Evolutionary conservation across 345 rosid species (phyloP).

Genomic region (Rhodamnia argentea): DNA sequence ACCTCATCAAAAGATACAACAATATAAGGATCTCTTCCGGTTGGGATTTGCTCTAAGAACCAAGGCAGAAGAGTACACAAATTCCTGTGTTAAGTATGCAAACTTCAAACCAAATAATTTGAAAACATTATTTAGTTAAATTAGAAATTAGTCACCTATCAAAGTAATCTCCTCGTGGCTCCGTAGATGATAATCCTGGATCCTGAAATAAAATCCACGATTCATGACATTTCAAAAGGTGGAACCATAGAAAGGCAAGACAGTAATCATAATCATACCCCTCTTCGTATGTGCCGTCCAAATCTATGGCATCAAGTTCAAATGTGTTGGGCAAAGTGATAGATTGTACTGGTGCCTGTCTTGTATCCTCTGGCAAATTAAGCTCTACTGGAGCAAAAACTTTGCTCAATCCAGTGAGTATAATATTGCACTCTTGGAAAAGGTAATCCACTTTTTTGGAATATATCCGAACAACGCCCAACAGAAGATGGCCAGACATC

Average conservation of each 20-base stretch:
- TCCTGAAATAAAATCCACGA: slow-evolving; percentile 16
- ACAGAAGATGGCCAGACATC: slow-evolving; percentile 69
- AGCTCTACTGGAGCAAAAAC: slow-evolving; percentile 38
- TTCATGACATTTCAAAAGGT: neutral
- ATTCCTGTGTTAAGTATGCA: neutral
- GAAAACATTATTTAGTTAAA: neutral
- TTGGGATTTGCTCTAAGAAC: slow-evolving; percentile 56
- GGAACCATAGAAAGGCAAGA: neutral
- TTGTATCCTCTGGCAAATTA: slow-evolving; percentile 63
- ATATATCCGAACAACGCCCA: slow-evolving; percentile 88
- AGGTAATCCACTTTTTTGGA: slow-evolving; percentile 85
- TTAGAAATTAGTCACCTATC: slow-evolving; percentile 17
- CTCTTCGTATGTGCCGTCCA: slow-evolving; percentile 21
- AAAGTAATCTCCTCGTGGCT: slow-evolving; percentile 70
- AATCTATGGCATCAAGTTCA: slow-evolving; percentile 54
- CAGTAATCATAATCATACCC: slow-evolving; percentile 12
- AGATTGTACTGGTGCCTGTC: slow-evolving; percentile 52
- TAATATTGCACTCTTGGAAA: slow-evolving; percentile 47
- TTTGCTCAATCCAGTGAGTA: slow-evolving; percentile 38
- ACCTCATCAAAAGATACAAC: slow-evolving; percentile 71
- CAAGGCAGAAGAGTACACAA: neutral
- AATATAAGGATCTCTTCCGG: slow-evolving; percentile 49
- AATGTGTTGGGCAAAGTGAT: slow-evolving; percentile 62
- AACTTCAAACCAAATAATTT: neutral
- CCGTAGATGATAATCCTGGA: slow-evolving; percentile 38